A percentile compares a stretch with the other conserved stretches of the same genome.
Conservation (phyloP, 2,329 filamentous ascomycete species). For the Ophiocordyceps australis region DNA sequence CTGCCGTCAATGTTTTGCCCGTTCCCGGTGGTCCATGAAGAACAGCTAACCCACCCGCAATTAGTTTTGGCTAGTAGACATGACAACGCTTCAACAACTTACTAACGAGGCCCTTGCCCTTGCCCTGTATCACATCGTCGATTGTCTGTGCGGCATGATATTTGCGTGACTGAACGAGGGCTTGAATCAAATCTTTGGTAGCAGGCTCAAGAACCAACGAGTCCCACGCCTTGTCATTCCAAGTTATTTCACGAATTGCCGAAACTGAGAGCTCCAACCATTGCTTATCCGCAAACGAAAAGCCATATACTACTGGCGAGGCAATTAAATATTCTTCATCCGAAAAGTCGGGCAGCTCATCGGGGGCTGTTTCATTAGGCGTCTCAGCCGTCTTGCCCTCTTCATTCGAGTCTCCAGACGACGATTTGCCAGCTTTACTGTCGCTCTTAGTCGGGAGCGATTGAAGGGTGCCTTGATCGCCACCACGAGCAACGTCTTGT, state of each 20-base stretch:
- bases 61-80: too few species aligned
- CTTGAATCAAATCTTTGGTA: slow-evolving; percentile 48
- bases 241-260: slow-evolving; percentile 61
- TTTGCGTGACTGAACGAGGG: slow-evolving; percentile 69
- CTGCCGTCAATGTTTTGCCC: slow-evolving; percentile 76
- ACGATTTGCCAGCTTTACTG: slow-evolving; percentile 1
- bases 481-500: slow-evolving; percentile 13
- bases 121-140: slow-evolving; percentile 67
- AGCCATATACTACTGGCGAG: slow-evolving; percentile 71
- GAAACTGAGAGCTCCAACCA: slow-evolving; percentile 82
- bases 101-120: slow-evolving; percentile 68
- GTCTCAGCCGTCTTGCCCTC: slow-evolving; percentile 2
- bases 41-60: slow-evolving; percentile 30
- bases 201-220: slow-evolving; percentile 53
- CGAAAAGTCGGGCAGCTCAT: slow-evolving; percentile 11
- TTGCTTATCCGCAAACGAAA: slow-evolving; percentile 72
- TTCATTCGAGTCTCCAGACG: not conserved
- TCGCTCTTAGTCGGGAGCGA: slow-evolving; percentile 19
- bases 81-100: slow-evolving; percentile 9
- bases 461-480: slow-evolving; percentile 32
- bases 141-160: slow-evolving; percentile 68
- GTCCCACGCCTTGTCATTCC: slow-evolving; percentile 70
- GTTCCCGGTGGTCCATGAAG: slow-evolving; percentile 76
- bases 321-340: slow-evolving; percentile 68
- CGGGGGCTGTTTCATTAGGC: slow-evolving; percentile 3